Evolutionary conservation across 345 rosid genomes (phyloP).

Genomic region (Brassica incana): DNA sequence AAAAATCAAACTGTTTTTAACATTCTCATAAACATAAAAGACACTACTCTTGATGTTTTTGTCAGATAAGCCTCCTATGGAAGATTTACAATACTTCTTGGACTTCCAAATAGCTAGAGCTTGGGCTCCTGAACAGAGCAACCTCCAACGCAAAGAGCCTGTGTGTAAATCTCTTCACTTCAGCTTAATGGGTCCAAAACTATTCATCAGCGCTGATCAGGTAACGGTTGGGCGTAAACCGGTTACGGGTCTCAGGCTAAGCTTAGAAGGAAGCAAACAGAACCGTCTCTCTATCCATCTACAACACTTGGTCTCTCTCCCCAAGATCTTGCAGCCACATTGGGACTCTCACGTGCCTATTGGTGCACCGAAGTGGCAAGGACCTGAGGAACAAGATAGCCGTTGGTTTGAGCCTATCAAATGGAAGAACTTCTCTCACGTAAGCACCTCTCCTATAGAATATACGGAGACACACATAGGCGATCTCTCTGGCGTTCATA

Average conservation of each 20-base stretch:
- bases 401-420: conserved; percentile 98
- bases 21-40: conserved; percentile 1
- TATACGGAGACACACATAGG: conserved; percentile 83
- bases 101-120: conserved; percentile 82
- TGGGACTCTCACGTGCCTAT: conserved; percentile 96
- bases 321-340: conserved; percentile 91
- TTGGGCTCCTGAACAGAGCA: conserved; percentile 97
- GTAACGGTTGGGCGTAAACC: conserved; percentile 96
- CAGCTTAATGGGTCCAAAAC: conserved; percentile 99
- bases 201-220: conserved; percentile 90
- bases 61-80: conserved; percentile 93
- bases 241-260: conserved; percentile 84
- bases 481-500: conserved; percentile 90
- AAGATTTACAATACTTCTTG: conserved; percentile 93
- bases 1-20: neutral
- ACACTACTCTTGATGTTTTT: neutral
- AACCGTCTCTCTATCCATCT: conserved; percentile 86
- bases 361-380: conserved; percentile 98
- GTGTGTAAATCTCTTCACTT: conserved; percentile 88
- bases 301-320: conserved; percentile 94
- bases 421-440: conserved; percentile 99
- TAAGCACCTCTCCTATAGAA: conserved; percentile 93
- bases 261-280: conserved; percentile 82
- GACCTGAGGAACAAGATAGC: conserved; percentile 98
- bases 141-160: conserved; percentile 86